Base-by-base conservation (phyloP, 495 filamentous ascomycete species). In the Lasiosphaeria ovina region DNA sequence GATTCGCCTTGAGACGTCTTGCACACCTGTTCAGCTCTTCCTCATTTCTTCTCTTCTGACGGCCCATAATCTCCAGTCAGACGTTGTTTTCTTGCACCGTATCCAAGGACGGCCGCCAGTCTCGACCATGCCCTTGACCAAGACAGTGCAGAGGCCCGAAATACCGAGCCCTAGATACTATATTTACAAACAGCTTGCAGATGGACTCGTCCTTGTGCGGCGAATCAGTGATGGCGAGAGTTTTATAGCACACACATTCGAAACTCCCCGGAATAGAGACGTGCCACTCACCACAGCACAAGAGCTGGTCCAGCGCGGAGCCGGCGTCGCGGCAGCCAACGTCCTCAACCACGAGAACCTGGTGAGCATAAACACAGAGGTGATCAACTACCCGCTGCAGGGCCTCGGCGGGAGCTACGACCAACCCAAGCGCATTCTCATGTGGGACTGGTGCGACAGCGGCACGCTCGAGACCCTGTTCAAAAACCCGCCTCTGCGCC, bases 271-370 rank as follows among this genome's bases (percentile, higher is more conserved):
- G 35, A 35, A 53, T 50, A 53, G 14, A 16, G 34, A 9, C n/a
- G n/a, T 5, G 11, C 49, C 4, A 33, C 38, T 34, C 38, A 42
- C 40, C 10, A 17, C 10, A 45, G 17, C 14, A 35, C 4, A 54
- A 50, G 31, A 49, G 17, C 53, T 63, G 49, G 36, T 58, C 32
- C 4, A 5, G 12, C 47, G 40, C 51, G 60, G 63, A 35, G 65
- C 67, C 3, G 57, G 34, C 35, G 33, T 56, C 7, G 51, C 62
- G 1, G 35, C 71, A 9, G 52, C 58, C 8, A 36, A 48, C 16
- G 42, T 80, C 5, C 60, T 80, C 38, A 78, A 78, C 59, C 77
- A 80, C 51, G 71, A 76, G 42, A 77, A 79, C 64, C 54, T 80
- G 3, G 62, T 79, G 6, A 72, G 60, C 6, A 38, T 78, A 17